Base-by-base conservation (phyloP, 257 asterid species). In the Sherardia arvensis region DNA sequence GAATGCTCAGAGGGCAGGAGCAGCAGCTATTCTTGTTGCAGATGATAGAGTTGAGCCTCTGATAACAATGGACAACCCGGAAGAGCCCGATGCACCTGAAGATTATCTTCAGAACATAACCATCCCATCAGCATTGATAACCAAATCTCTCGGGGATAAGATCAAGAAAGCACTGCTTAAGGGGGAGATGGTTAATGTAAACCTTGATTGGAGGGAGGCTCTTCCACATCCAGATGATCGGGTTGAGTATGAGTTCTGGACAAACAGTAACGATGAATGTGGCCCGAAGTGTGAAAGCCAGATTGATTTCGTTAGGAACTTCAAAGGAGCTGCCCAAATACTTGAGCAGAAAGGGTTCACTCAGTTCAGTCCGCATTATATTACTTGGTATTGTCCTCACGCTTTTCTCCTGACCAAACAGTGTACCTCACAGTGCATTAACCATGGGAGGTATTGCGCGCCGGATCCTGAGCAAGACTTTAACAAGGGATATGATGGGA, bases 201-300 rank as follows among this genome's bases (percentile, higher is more conserved):
- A 82, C 72, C 95, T 91, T 73, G 98, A 91, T 72, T 91, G 98
- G 98, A 81, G 88, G 70, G 98, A 91, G 81, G 84, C 96, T 68
- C 96, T 91, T 68, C 98, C 98, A 0, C 96, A 91, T 76, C 98
- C 98, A 23, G 98, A 91, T 70, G 98, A 91, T 64, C 83, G 98
- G 62, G 96, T 91, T 45, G 96, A 91, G 75, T 91, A 86, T 0
- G 97, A 91, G 77, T 83, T 91, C 61, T 91, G 97, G 97, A 88
- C 96, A 1, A 91, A 91, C 70, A 88, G 96, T 65, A 91, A 91
- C 38, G 96, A 88, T 20, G 98, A 91, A 73, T 87, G 96, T 38
- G 98, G 98, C 0, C 81, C 91, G 69, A 91, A 91, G 74, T 91
- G 96, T 58, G 94, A 88, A 17, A 86, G 91, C 79, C 95, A 88